phyloP scores from a whole-genome alignment of 345 rosid genomes.

The Barbarea vulgaris region DNA sequence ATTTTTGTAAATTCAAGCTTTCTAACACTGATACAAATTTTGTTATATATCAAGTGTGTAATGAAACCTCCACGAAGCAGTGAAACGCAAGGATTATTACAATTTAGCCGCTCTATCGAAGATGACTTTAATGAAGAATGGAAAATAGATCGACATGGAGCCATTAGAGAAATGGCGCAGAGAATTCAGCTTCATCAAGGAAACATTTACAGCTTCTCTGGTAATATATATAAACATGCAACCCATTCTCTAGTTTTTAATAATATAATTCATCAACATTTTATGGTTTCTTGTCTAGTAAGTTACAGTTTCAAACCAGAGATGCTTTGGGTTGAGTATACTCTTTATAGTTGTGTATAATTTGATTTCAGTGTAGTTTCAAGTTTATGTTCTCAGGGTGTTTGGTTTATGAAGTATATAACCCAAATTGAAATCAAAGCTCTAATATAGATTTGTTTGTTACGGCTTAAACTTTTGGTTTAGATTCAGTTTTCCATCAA shows the following conservation, averaged over 20 bases:
- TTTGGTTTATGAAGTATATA: not conserved
- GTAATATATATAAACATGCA: conserved; percentile 30
- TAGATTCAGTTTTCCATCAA: not conserved
- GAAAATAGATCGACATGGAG: conserved; percentile 21
- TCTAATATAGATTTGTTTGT: not conserved
- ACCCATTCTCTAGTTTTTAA: not conserved
- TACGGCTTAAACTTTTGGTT: not conserved
- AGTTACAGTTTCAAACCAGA: not conserved
- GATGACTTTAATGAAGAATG: conserved; percentile 38
- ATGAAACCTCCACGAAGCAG: conserved; percentile 50
- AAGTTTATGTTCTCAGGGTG: not conserved
- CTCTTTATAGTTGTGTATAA: not conserved
- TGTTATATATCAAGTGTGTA: conserved; percentile 56
- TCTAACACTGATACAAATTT: not conserved
- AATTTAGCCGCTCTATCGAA: conserved; percentile 48
- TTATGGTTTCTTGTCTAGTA: conserved; percentile 7
- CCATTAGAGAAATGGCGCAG: conserved; percentile 42
- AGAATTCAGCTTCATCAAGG: conserved; percentile 52
- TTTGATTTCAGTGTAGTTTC: not conserved
- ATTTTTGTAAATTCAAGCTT: not conserved
- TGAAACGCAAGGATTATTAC: conserved; percentile 56
- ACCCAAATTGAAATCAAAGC: not conserved
- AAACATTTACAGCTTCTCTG: conserved; percentile 62
- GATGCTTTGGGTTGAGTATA: not conserved
- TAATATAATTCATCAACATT: not conserved